Percentiles rank a stretch among this genome's conserved stretches.
These are phyloP conservation scores for Rhynchospora breviuscula DNA, from an alignment of 176 grass and related monocot genomes.

Conservation along the genomic window DNA sequence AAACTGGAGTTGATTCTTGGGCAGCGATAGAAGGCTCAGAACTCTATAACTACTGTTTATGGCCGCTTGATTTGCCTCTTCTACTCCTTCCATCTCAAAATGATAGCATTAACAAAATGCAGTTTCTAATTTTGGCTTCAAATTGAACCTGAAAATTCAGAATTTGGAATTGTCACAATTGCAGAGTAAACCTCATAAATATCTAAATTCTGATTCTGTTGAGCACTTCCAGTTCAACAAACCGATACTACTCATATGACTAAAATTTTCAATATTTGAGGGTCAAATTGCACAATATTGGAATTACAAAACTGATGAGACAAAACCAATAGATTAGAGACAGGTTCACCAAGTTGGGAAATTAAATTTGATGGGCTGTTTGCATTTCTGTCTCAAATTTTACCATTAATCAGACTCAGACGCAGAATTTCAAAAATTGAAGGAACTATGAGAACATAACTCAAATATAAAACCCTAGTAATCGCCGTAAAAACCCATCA, in stretches of 20 bases:
- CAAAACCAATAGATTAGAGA: not conserved
- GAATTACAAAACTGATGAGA: not conserved
- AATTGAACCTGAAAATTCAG: constrained; percentile 4
- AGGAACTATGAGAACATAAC: not conserved
- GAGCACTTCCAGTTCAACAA: not conserved
- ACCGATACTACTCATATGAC: not conserved
- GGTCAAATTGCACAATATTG: not conserved
- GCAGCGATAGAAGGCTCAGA: constrained; percentile 26
- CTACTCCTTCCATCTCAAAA: constrained; percentile 35
- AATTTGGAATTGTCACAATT: not conserved
- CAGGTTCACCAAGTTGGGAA: not conserved
- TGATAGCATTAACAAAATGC: not conserved
- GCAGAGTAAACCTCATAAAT: not conserved
- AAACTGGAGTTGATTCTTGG: constrained; percentile 27
- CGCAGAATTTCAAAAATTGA: not conserved
- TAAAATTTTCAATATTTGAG: not conserved
- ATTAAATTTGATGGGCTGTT: not conserved
- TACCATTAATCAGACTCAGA: not conserved
- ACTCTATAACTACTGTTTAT: constrained; percentile 38
- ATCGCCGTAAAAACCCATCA: no score
- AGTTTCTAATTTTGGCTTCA: constrained; percentile 8
- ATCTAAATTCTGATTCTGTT: not conserved
- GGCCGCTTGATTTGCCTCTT: constrained; percentile 37
- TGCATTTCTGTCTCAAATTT: not conserved
- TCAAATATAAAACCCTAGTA: no score